Evolutionary conservation across 2,329 filamentous ascomycete genomes (phyloP).

Genomic region (Trichoderma pleuroti): DNA sequence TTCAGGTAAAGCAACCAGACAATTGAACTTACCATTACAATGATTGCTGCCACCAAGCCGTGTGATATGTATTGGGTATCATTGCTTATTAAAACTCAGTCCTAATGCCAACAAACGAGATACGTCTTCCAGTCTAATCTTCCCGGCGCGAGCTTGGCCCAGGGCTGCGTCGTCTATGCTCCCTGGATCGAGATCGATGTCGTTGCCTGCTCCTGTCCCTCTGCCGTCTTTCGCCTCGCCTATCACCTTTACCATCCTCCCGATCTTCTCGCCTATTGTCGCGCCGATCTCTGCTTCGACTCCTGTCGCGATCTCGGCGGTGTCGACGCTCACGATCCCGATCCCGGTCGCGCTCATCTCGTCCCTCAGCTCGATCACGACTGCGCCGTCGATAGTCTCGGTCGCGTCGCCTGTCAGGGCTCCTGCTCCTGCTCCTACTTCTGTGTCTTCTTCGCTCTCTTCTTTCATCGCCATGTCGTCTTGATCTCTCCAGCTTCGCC

Average conservation of each 20-base stretch:
- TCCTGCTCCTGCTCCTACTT: conserved; percentile 32
- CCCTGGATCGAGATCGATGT: conserved; percentile 24
- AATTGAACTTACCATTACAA: background rate
- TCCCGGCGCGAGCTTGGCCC: conserved; percentile 13
- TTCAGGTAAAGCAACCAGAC: background rate
- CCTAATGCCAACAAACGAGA: background rate
- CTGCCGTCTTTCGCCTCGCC: background rate
- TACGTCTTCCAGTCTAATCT: background rate
- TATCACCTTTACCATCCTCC: background rate
- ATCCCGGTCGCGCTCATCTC: conserved; percentile 10
- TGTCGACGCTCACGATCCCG: conserved; percentile 17
- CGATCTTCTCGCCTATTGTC: background rate
- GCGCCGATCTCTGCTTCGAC: conserved; percentile 17
- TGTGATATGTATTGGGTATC: background rate
- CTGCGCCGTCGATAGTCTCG: conserved; percentile 20
- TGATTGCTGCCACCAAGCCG: background rate
- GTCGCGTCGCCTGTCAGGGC: conserved; percentile 29
- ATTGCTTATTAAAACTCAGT: background rate
- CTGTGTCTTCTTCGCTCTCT: conserved; percentile 34
- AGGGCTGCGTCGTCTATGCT: conserved; percentile 18
- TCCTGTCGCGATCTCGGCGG: conserved; percentile 16
- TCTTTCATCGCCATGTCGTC: conserved; percentile 33
- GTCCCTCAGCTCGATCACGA: conserved; percentile 18
- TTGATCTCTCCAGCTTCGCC: conserved; percentile 29
- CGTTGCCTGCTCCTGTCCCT: conserved; percentile 22